Conservation (phyloP, 164 flowering plant genomes). For the Sedum album region DNA sequence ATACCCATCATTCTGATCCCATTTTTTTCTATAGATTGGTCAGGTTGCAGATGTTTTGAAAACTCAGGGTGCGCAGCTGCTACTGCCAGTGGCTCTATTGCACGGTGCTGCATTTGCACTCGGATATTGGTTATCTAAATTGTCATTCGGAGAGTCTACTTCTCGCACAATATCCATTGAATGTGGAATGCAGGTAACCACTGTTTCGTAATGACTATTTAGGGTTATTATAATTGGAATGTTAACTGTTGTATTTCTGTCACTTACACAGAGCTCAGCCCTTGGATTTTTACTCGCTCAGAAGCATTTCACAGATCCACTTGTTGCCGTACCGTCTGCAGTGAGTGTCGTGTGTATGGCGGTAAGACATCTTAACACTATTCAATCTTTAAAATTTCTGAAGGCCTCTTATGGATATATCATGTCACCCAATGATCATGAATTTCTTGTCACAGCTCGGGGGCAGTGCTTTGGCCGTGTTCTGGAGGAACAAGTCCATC, state of each 20-base stretch:
- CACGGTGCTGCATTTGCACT: slow-evolving; percentile 89
- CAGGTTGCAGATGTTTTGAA: slow-evolving; percentile 91
- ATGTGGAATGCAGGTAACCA: slow-evolving; percentile 96
- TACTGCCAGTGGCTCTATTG: slow-evolving; percentile 72
- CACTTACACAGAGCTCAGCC: slow-evolving; percentile 75
- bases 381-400: not conserved
- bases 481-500: slow-evolving; percentile 79
- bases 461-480: slow-evolving; percentile 91
- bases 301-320: slow-evolving; percentile 93
- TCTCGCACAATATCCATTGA: slow-evolving; percentile 95
- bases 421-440: not conserved
- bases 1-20: not conserved
- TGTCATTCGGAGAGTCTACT: slow-evolving; percentile 94
- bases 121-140: slow-evolving; percentile 78
- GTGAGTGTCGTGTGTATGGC: slow-evolving; percentile 99
- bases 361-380: slow-evolving; percentile 32
- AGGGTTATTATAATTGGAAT: not conserved
- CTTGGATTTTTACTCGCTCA: slow-evolving; percentile 96
- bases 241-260: not conserved
- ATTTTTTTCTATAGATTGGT: slow-evolving; percentile 52
- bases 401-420: not conserved
- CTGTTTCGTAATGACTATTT: not conserved
- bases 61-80: slow-evolving; percentile 76
- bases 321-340: slow-evolving; percentile 95
- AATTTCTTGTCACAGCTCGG: slow-evolving; percentile 52